Conservation (phyloP, 225 moss, liverwort and hornwort genomes). For the Ulota crispa region DNA sequence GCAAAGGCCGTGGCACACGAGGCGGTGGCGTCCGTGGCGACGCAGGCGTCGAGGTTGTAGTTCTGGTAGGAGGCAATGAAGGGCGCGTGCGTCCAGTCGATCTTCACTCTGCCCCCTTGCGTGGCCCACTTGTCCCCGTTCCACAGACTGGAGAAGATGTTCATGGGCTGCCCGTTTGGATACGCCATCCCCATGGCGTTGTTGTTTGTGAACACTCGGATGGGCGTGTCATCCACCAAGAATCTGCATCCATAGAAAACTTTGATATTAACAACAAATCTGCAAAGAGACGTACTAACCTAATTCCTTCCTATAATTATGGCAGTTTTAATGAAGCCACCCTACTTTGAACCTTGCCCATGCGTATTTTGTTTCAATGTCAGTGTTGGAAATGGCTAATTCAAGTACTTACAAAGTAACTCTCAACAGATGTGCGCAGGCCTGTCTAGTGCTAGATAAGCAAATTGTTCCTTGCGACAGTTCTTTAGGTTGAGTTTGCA, state of each 20-base stretch:
- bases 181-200: slow-evolving; percentile 71
- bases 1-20: slow-evolving; percentile 22
- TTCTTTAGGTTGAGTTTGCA: too few relatives aligned
- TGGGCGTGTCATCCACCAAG: slow-evolving; percentile 76
- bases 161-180: slow-evolving; percentile 77
- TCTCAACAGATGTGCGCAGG: too few relatives aligned
- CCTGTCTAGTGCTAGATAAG: too few relatives aligned
- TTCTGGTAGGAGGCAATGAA: slow-evolving; percentile 70
- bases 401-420: too few relatives aligned
- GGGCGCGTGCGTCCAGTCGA: slow-evolving; percentile 76
- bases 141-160: slow-evolving; percentile 78
- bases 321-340: too few relatives aligned
- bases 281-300: too few relatives aligned
- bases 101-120: slow-evolving; percentile 73
- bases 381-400: too few relatives aligned
- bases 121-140: slow-evolving; percentile 91
- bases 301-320: too few relatives aligned
- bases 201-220: slow-evolving; percentile 75
- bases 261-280: too few relatives aligned
- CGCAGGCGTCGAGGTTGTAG: slow-evolving; percentile 69
- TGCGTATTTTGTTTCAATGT: too few relatives aligned
- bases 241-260: slow-evolving; percentile 45
- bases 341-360: too few relatives aligned
- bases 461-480: too few relatives aligned
- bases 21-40: slow-evolving; percentile 25